Conservation (phyloP, 2,329 filamentous ascomycete species). For the Celoporthe dispersa region DNA sequence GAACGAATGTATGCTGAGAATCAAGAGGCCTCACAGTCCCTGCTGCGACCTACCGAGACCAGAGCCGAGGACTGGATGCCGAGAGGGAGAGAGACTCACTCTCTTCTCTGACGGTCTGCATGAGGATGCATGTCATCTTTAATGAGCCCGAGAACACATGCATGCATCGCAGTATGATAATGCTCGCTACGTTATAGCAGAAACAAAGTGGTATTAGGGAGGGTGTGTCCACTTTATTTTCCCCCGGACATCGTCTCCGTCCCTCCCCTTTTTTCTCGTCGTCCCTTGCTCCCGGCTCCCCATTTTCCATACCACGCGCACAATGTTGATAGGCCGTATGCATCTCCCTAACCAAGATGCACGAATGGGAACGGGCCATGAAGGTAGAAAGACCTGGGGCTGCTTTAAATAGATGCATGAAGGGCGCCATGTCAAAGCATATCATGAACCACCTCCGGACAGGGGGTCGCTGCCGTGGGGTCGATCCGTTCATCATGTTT, state of each 20-base stretch:
- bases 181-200: slow-evolving; percentile 2
- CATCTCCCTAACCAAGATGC: not conserved
- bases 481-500: slow-evolving; percentile 16
- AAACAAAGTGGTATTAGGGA: slow-evolving; percentile 17
- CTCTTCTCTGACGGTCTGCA: not conserved
- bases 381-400: not conserved
- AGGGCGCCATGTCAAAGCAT: not conserved
- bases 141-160: not conserved
- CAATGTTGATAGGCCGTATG: not conserved
- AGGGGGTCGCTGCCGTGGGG: slow-evolving; percentile 6
- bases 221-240: slow-evolving; percentile 13
- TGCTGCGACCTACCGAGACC: slow-evolving; percentile 3
- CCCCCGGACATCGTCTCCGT: not conserved
- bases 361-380: slow-evolving; percentile 1
- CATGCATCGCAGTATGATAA: slow-evolving; percentile 12
- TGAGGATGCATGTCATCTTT: slow-evolving; percentile 1
- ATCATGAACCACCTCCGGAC: not conserved
- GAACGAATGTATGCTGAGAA: not conserved
- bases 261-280: not conserved
- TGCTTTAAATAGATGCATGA: slow-evolving; percentile 11
- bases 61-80: not conserved
- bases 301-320: not conserved
- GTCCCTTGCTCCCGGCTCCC: slow-evolving; percentile 1
- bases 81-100: not conserved
- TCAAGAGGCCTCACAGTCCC: slow-evolving; percentile 12